Conservation (phyloP, 371 early-diverging fungal species). For the Encephalitozoon intestinalis region DNA sequence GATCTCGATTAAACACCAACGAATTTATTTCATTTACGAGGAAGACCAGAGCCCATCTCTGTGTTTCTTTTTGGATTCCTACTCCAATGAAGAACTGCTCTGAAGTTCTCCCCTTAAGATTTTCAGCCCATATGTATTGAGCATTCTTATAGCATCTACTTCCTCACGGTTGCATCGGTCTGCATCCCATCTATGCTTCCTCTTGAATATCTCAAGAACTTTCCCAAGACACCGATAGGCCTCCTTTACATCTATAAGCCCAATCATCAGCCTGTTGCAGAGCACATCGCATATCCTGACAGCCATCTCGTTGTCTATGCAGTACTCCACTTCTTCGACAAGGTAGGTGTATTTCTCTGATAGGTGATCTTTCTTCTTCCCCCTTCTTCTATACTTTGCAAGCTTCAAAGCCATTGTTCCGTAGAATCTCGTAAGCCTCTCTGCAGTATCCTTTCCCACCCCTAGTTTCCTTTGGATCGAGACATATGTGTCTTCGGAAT, state of each 20-base stretch:
- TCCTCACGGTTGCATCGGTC: slow-evolving; percentile 8
- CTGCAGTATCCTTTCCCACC: slow-evolving; percentile 79
- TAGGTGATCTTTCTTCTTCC: slow-evolving; percentile 58
- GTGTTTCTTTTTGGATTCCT: not conserved
- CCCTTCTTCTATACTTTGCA: slow-evolving; percentile 52
- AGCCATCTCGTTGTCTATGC: slow-evolving; percentile 80
- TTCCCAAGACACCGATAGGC: slow-evolving; percentile 73
- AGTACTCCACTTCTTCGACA: slow-evolving; percentile 85
- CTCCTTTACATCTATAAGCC: slow-evolving; percentile 83
- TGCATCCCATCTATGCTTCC: slow-evolving; percentile 31
- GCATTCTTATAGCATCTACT: not conserved
- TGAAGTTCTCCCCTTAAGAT: not conserved
- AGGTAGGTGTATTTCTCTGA: slow-evolving; percentile 77
- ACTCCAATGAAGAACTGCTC: not conserved
- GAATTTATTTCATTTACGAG: not conserved
- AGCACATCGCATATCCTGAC: slow-evolving; percentile 79
- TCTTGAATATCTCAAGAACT: slow-evolving; percentile 68
- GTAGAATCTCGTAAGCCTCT: slow-evolving; percentile 78
- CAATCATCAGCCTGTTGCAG: slow-evolving; percentile 79
- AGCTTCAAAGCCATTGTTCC: slow-evolving; percentile 72
- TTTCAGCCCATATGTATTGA: slow-evolving; percentile 17
- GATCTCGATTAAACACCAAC: not conserved
- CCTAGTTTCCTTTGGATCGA: slow-evolving; percentile 79
- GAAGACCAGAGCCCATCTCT: not conserved
- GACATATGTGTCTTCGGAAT: slow-evolving; percentile 73